These are phyloP conservation scores for Monilinia polystroma DNA, from an alignment of 2,329 filamentous ascomycete genomes.

Conservation along the genomic window DNA sequence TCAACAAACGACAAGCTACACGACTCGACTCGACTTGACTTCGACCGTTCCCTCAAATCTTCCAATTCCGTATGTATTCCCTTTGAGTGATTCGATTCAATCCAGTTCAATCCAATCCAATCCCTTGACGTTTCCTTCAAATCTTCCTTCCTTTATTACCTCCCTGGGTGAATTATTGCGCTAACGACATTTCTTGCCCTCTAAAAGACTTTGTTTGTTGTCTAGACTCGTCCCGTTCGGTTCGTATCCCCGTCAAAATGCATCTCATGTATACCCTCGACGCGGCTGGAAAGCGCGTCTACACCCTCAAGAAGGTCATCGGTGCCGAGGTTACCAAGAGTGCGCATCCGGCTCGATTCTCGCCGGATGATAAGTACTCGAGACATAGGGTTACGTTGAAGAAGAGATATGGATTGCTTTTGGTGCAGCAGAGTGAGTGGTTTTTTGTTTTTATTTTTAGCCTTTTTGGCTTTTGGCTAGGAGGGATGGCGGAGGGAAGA, in stretches of 20 bases:
- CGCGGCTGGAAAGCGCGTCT: conserved; percentile 78
- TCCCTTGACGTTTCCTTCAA: neutral
- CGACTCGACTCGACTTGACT: neutral
- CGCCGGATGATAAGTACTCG: conserved; percentile 98
- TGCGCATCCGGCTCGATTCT: conserved; percentile 94
- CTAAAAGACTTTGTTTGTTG: neutral
- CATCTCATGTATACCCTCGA: conserved; percentile 87
- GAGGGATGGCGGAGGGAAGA: conserved; percentile 27
- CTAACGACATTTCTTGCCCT: neutral
- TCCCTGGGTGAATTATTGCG: neutral
- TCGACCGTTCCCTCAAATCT: neutral
- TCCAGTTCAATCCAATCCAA: neutral
- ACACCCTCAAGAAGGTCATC: conserved; percentile 91
- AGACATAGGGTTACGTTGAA: conserved; percentile 93
- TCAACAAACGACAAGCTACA: neutral
- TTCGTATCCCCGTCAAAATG: conserved; percentile 46
- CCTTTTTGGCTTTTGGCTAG: neutral
- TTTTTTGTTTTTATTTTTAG: neutral
- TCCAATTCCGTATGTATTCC: neutral
- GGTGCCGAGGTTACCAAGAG: conserved; percentile 88
- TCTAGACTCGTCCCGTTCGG: neutral
- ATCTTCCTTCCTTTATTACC: neutral
- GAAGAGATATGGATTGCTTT: conserved; percentile 83
- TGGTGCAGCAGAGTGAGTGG: conserved; percentile 70
- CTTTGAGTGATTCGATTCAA: neutral